A percentile compares a stretch with the other conserved stretches of the same genome.
phyloP scores from a whole-genome alignment of 2,329 filamentous ascomycete species.

The Ophiostoma ulmi region DNA sequence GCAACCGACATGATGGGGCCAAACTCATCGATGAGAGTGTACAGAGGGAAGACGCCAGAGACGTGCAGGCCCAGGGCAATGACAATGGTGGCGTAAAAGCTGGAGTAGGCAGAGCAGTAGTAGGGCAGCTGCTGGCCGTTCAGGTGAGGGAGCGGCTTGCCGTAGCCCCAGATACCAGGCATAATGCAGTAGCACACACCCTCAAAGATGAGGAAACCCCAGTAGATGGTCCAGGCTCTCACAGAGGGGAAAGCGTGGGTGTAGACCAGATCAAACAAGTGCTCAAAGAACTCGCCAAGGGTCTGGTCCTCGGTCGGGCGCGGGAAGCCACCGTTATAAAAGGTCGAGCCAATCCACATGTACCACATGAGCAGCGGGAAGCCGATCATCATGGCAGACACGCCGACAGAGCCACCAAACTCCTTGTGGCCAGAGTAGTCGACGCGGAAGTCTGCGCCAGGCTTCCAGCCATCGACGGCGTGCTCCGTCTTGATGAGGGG shows the following conservation, averaged over 20 bases:
- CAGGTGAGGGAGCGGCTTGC: conserved; percentile 78
- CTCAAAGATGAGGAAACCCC: conserved; percentile 85
- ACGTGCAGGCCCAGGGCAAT: conserved; percentile 69
- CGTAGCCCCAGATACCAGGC: conserved; percentile 81
- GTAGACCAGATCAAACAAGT: conserved; percentile 69
- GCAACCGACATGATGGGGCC: conserved; percentile 88
- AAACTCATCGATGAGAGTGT: conserved; percentile 92
- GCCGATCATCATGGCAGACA: conserved; percentile 77
- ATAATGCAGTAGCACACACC: conserved; percentile 75
- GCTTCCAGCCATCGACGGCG: conserved; percentile 53
- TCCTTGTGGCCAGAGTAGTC: conserved; percentile 65
- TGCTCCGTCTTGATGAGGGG: conserved; percentile 32
- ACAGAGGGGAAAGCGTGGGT: conserved; percentile 76
- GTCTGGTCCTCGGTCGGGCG: conserved; percentile 60
- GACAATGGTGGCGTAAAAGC: conserved; percentile 79
- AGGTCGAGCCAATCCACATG: conserved; percentile 96
- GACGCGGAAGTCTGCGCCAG: conserved; percentile 56
- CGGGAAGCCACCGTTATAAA: conserved; percentile 82
- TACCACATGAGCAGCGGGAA: conserved; percentile 98
- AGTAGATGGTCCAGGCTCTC: conserved; percentile 89
- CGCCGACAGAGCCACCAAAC: conserved; percentile 82
- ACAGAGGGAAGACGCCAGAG: conserved; percentile 78
- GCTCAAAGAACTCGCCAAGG: conserved; percentile 62
- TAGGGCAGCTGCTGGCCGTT: conserved; percentile 83
- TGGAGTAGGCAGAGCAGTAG: conserved; percentile 86